Base-by-base conservation (phyloP, 495 filamentous ascomycete genomes). In the Hypomontagnella submonticulosa region DNA sequence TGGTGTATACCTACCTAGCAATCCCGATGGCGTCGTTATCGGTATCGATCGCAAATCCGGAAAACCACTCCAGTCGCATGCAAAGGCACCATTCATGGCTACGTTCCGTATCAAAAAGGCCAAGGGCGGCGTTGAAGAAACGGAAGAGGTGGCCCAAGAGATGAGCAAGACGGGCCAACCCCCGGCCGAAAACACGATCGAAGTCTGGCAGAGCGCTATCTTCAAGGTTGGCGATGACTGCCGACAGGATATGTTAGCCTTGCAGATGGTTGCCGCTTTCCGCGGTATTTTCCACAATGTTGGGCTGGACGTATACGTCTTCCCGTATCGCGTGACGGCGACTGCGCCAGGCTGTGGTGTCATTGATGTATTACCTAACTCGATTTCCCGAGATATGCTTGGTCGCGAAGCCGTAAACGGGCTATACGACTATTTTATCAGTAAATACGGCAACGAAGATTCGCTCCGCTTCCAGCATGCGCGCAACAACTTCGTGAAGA, bases 151-250 rank as follows among this genome's bases (percentile, higher is more conserved):
- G 60, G 69, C 76, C 1, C 73, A 76, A 58, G 75, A 79, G 10
- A 53, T 68, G 34, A 71, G 64, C 67, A 77, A 77, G 57, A 74
- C 71, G 20, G 67, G 57, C 1, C 58, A 66, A 13, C 58, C 66
- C 40, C 48, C 71, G 58, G 11, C 70, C 62, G 78, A 79, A 4
- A 78, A 84, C 57, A 90, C 90, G 0, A 88, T 92, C 54, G 96
- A 98, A 76, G 89, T 96, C 11, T 97, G 95, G 96, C 95, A 98
- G 76, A 96, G 93, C 2, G 96, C 96, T 12, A 99, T 99, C 73
- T 99, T 99, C 87, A 99, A 99, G 76, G 96, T 99, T 55, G 96
- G 96, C 15, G 96, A 99, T 72, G 96, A 99, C 73, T 98, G 96
- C 73, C 89, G 96, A 40, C 96, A 99, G 76, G 96, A 99, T 71